phyloP scores from a whole-genome alignment of 108 stramenopile genomes.

The Ochromonas danica region DNA sequence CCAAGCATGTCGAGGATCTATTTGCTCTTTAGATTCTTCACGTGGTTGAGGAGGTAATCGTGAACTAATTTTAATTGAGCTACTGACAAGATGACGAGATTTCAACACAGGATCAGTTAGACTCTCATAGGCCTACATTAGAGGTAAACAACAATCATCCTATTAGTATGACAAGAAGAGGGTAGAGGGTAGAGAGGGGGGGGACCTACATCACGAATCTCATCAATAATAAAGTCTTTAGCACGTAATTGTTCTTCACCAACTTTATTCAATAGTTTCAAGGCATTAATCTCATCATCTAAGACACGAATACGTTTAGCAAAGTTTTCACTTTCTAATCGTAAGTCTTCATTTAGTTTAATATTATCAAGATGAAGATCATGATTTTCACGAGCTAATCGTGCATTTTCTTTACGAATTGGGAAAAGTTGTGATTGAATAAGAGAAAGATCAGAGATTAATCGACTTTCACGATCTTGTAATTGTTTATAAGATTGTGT shows the following conservation, averaged over 20 bases:
- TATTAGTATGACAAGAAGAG: neutral
- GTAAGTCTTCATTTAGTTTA: neutral
- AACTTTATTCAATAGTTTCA: conserved; percentile 10
- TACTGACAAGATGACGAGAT: neutral
- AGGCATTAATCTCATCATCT: conserved; percentile 19
- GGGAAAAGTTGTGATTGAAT: conserved; percentile 55
- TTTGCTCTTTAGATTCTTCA: too few species aligned
- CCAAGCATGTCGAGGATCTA: too few species aligned
- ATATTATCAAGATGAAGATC: conserved; percentile 54
- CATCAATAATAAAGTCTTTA: conserved; percentile 26
- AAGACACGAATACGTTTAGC: conserved; percentile 12
- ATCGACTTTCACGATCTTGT: conserved; percentile 45
- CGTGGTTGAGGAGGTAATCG: too few species aligned
- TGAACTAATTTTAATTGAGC: neutral
- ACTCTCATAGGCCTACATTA: conserved; percentile 7
- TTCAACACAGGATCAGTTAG: conserved; percentile 8
- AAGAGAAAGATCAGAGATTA: conserved; percentile 49
- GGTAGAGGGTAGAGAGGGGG: conserved; percentile 3
- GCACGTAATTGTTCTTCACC: conserved; percentile 23
- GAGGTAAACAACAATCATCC: neutral
- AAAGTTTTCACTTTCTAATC: neutral
- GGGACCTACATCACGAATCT: conserved; percentile 6
- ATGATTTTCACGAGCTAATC: conserved; percentile 58
- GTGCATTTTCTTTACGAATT: conserved; percentile 58
- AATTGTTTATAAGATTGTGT: conserved; percentile 59